Evolutionary conservation across 768 basidiomycete genomes (phyloP), one percentile per base, ranked within the genome.

Genomic region (Coprinellus aureogranulatus): DNA sequence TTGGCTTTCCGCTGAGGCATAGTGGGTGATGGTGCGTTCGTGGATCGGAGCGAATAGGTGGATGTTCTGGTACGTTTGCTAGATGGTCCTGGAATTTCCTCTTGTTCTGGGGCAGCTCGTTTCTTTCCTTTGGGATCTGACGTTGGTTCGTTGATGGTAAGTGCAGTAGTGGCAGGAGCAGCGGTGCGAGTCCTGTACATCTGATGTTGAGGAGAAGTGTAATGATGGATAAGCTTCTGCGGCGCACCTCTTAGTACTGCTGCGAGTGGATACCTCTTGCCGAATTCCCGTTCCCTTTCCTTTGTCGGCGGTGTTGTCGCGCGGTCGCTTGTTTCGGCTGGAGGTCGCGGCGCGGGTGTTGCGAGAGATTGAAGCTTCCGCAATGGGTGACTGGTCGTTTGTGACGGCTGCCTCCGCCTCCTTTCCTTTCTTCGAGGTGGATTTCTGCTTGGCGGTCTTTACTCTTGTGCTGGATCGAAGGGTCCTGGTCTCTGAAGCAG

Each of bases 41-140:
- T 77, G 50, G 89, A 89, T 74, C 88, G 84, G 62, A 90, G 80
- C 54, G 86, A 84, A 71, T 89, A 90, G 59, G 81, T 76, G 53
- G 78, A 73, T 46, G 80, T 84, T 74, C 79, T 82, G 49, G 77
- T 77, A 63, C 85, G 89, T 73, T 91, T 90, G 56, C 77, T 77
- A 53, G 86, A 78, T 27, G 82, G 76, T 59, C 77, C 75, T 63
- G 77, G 71, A 49, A 67, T 67, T 69, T 88, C 85, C 72, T 89
- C 88, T 44, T 84, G 84, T 74, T 92, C 89, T 48, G 88, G 87
- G 30, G 80, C 83, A 39, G 92, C 93, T 65, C 92, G 89, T 77
- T 95, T 96, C 85, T 97, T 97, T 58, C 93, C 94, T 74, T 95
- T 95, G 62, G 73, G 72, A 74, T 92, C 90, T 67, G 80, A 81